phyloP scores from a whole-genome alignment of 352 stramenopile species.

The Phytophthora fragariaefolia region DNA sequence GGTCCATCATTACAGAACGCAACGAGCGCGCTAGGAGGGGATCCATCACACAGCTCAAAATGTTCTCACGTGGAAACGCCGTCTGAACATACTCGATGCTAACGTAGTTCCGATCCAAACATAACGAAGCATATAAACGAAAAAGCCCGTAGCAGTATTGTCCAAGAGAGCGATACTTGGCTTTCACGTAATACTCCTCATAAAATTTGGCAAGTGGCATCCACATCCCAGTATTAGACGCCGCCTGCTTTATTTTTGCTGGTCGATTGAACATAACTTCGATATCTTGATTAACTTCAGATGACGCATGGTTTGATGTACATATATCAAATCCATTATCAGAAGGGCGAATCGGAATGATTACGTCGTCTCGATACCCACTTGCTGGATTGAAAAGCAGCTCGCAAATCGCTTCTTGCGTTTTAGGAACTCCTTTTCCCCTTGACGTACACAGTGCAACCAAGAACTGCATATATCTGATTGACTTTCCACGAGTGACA shows the following conservation, averaged over 20 bases:
- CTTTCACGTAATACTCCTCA: constrained; percentile 62
- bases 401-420: constrained; percentile 76
- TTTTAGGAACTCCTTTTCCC: constrained; percentile 69
- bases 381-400: constrained; percentile 66
- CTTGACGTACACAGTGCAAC: constrained; percentile 70
- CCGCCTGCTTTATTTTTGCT: constrained; percentile 4
- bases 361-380: constrained; percentile 60
- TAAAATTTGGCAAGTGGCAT: constrained; percentile 62
- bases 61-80: constrained; percentile 61
- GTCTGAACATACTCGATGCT: constrained; percentile 76
- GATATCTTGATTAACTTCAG: constrained; percentile 36
- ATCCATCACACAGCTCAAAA: constrained; percentile 61
- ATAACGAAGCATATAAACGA: constrained; percentile 73
- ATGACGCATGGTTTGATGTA: constrained; percentile 25
- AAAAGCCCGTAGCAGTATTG: constrained; percentile 81
- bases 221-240: constrained; percentile 39
- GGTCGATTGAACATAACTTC: constrained; percentile 48
- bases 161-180: constrained; percentile 52
- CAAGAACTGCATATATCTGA: constrained; percentile 80
- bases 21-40: constrained; percentile 53
- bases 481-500: constrained; percentile 65
- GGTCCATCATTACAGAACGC: constrained; percentile 69
- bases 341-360: constrained; percentile 58
- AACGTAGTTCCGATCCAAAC: constrained; percentile 77
- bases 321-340: constrained; percentile 64